A percentile compares a stretch with the other conserved stretches of the same genome.
Evolutionary conservation across 345 rosid species (phyloP).

Genomic region (Pugionium dolabratum): DNA sequence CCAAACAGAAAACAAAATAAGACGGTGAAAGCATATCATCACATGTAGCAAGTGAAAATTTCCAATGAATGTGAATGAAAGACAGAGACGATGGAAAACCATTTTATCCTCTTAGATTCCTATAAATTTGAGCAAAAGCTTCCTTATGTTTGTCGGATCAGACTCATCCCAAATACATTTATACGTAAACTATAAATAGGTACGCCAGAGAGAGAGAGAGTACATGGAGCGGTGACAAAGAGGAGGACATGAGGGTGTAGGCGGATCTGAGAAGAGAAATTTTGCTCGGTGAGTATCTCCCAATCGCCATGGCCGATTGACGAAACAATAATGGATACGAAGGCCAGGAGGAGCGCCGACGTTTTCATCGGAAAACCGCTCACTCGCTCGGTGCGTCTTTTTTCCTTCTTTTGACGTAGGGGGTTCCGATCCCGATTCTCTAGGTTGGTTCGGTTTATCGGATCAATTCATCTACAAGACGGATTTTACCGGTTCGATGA

Average conservation of each 20-base stretch:
- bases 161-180: constrained; percentile 11
- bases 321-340: constrained; percentile 8
- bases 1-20: constrained; percentile 15
- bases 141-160: not conserved
- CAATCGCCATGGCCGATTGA: constrained; percentile 48
- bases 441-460: constrained; percentile 26
- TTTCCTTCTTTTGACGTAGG: constrained; percentile 10
- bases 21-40: not conserved
- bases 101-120: not conserved
- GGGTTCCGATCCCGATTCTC: constrained; percentile 1
- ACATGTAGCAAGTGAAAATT: not conserved
- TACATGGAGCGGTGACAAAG: constrained; percentile 77
- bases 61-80: not conserved
- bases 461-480: not conserved
- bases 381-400: constrained; percentile 30
- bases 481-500: constrained; percentile 33
- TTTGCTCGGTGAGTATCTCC: constrained; percentile 66
- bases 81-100: not conserved
- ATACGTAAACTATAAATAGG: constrained; percentile 4
- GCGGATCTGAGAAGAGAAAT: constrained; percentile 85
- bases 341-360: constrained; percentile 24
- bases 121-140: not conserved
- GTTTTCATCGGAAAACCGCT: constrained; percentile 35
- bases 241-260: constrained; percentile 73
- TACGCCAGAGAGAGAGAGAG: constrained; percentile 3